Evolutionary conservation across 1,139 yeast genomes (phyloP).

Genomic region (Sugiyamaella castrensis): DNA sequence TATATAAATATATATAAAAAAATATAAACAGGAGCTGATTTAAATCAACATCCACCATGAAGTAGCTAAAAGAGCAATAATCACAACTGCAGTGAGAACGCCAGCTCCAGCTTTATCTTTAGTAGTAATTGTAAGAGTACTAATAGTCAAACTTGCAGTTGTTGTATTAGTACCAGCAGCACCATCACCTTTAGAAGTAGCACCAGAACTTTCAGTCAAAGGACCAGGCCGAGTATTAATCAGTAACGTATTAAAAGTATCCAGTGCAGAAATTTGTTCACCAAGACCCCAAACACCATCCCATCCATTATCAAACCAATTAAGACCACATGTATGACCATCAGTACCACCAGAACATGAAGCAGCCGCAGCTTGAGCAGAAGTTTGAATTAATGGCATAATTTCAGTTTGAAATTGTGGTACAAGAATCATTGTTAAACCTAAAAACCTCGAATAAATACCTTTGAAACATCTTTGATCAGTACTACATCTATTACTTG

Average conservation of each 20-base stretch:
- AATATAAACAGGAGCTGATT: neutral
- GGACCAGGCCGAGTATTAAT: constrained; percentile 43
- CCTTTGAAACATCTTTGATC: constrained; percentile 82
- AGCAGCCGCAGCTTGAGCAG: constrained; percentile 66
- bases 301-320: constrained; percentile 56
- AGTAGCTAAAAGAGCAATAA: constrained; percentile 60
- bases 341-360: constrained; percentile 73
- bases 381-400: constrained; percentile 44
- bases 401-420: constrained; percentile 48
- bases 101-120: constrained; percentile 88
- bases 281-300: constrained; percentile 73
- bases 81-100: constrained; percentile 69
- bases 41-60: constrained; percentile 61
- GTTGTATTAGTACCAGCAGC: constrained; percentile 33
- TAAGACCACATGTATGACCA: constrained; percentile 72
- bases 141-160: constrained; percentile 19
- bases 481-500: constrained; percentile 53
- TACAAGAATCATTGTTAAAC: constrained; percentile 55
- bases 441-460: constrained; percentile 63
- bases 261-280: constrained; percentile 75
- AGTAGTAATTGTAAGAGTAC: constrained; percentile 27
- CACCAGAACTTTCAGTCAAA: constrained; percentile 46
- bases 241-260: constrained; percentile 53
- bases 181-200: constrained; percentile 41
- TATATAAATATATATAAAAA: neutral